Percentiles rank a stretch among this genome's conserved stretches.
Conservation (phyloP, 1,139 yeast species). For the Hanseniaspora sp. region DNA sequence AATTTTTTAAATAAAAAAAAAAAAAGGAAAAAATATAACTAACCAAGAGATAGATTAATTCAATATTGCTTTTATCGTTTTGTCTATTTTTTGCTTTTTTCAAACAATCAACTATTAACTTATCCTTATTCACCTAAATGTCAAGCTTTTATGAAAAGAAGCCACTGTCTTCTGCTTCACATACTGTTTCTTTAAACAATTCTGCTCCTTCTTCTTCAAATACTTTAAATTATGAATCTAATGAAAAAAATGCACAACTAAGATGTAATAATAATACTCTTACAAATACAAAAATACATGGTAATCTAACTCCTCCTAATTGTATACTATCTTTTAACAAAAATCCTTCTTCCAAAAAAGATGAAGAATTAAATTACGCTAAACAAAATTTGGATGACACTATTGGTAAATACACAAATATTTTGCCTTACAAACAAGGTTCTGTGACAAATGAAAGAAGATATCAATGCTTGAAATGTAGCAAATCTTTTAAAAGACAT, state of each 20-base stretch:
- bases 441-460: slow-evolving; percentile 37
- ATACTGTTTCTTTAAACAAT: too few relatives aligned
- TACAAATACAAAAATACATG: neutral
- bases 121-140: neutral
- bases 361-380: neutral
- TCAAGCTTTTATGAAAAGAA: neutral
- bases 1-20: too few relatives aligned
- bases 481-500: slow-evolving; percentile 79
- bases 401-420: neutral
- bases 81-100: too few relatives aligned
- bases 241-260: neutral
- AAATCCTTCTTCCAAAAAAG: neutral
- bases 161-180: neutral
- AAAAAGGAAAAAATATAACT: neutral
- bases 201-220: too few relatives aligned
- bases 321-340: neutral
- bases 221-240: too few relatives aligned
- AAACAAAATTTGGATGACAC: neutral
- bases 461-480: slow-evolving; percentile 83
- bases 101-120: too few relatives aligned
- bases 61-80: too few relatives aligned
- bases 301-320: neutral
- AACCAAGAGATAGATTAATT: too few relatives aligned
- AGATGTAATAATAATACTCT: too few relatives aligned
- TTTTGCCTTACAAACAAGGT: neutral